Conservation (phyloP, 495 filamentous ascomycete genomes). For the Penicillium paxilli region DNA sequence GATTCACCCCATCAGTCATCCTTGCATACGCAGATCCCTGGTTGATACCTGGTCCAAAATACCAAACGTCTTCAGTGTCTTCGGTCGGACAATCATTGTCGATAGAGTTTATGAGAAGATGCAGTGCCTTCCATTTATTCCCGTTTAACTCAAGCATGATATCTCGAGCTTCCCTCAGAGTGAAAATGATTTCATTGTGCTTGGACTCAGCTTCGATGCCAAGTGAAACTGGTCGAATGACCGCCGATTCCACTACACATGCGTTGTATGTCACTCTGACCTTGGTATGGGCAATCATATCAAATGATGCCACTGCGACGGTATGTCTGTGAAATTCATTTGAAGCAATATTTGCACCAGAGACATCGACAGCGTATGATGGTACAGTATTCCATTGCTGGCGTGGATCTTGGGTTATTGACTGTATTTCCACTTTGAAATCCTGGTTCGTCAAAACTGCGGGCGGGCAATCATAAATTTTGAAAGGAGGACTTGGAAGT, state of each 20-base stretch:
- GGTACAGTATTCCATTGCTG: slow-evolving; percentile 8
- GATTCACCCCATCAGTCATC: neutral
- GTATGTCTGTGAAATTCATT: neutral
- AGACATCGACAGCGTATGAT: neutral
- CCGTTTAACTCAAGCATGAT: neutral
- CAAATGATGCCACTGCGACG: neutral
- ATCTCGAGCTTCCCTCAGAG: neutral
- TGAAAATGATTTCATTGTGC: neutral
- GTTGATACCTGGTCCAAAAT: slow-evolving; percentile 24
- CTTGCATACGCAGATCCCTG: neutral
- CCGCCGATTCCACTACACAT: neutral
- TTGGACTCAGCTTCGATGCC: neutral
- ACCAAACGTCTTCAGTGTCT: slow-evolving; percentile 10
- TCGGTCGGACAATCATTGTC: neutral
- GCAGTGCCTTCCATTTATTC: neutral
- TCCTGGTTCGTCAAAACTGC: neutral
- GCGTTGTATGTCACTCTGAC: neutral
- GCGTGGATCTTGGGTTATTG: slow-evolving; percentile 5
- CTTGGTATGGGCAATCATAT: neutral
- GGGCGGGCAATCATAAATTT: neutral
- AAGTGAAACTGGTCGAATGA: neutral
- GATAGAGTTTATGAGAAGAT: neutral
- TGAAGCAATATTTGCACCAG: neutral
- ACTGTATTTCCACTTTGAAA: slow-evolving; percentile 12
- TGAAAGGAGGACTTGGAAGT: neutral